Conservation (phyloP, 2,329 filamentous ascomycete species). For the Fusarium oxysporum region DNA sequence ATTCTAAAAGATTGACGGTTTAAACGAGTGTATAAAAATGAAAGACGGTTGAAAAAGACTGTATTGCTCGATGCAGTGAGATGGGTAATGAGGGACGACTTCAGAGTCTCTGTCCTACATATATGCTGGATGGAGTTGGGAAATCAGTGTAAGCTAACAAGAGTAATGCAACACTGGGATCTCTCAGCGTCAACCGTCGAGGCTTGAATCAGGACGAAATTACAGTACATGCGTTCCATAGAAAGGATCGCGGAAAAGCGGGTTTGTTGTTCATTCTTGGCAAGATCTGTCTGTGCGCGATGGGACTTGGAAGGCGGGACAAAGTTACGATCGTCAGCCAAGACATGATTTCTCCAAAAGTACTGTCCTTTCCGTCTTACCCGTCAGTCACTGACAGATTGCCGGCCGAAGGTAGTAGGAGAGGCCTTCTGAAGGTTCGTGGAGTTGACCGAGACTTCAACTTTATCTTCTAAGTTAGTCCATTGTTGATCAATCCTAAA, state of each 20-base stretch:
- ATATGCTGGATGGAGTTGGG: neutral
- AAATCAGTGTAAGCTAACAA: neutral
- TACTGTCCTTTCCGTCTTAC: neutral
- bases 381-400: no score
- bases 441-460: no score
- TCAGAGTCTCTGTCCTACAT: neutral
- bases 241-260: conserved; percentile 5
- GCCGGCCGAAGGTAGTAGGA: neutral
- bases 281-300: neutral
- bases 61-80: neutral
- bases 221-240: conserved; percentile 8
- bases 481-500: neutral
- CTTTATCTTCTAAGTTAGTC: neutral
- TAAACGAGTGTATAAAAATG: neutral
- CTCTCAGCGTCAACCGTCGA: neutral
- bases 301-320: neutral
- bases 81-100: neutral
- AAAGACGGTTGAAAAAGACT: neutral
- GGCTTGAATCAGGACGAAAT: neutral
- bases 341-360: neutral
- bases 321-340: conserved; percentile 4
- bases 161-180: no score
- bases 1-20: neutral
- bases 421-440: neutral
- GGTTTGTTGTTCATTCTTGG: neutral